A percentile compares a stretch with the other conserved stretches of the same genome.
Evolutionary conservation across 371 early-diverging fungal genomes (phyloP).

Genomic region (Funneliformis caledonium): DNA sequence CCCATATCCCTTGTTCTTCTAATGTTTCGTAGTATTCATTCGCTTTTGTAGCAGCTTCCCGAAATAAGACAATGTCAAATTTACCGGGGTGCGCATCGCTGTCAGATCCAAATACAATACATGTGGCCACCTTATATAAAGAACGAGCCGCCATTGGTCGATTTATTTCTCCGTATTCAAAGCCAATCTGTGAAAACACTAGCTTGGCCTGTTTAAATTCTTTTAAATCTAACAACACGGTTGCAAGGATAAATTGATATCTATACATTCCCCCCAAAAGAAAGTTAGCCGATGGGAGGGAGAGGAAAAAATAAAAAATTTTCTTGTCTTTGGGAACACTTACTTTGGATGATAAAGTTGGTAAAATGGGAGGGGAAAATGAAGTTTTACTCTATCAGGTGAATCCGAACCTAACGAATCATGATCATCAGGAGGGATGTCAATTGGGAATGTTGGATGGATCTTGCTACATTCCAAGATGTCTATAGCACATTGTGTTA

Average conservation of each 20-base stretch:
- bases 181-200: background rate
- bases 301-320: background rate
- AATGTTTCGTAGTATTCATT: background rate
- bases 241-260: background rate
- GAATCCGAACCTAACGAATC: background rate
- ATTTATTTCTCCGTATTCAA: background rate
- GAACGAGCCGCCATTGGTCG: background rate
- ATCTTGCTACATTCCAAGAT: background rate
- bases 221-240: background rate
- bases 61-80: background rate
- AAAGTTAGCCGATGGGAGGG: background rate
- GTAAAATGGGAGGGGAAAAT: background rate
- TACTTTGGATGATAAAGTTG: background rate
- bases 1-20: slow-evolving; percentile 8
- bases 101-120: slow-evolving; percentile 9
- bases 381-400: background rate
- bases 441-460: background rate
- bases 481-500: background rate
- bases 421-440: background rate
- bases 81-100: background rate
- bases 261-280: background rate
- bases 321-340: background rate
- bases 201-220: background rate
- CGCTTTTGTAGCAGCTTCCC: background rate
- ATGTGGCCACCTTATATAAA: slow-evolving; percentile 2